These are phyloP conservation scores for Sarocladium strictum DNA, from an alignment of 2,329 filamentous ascomycete genomes.

Conservation along the genomic window DNA sequence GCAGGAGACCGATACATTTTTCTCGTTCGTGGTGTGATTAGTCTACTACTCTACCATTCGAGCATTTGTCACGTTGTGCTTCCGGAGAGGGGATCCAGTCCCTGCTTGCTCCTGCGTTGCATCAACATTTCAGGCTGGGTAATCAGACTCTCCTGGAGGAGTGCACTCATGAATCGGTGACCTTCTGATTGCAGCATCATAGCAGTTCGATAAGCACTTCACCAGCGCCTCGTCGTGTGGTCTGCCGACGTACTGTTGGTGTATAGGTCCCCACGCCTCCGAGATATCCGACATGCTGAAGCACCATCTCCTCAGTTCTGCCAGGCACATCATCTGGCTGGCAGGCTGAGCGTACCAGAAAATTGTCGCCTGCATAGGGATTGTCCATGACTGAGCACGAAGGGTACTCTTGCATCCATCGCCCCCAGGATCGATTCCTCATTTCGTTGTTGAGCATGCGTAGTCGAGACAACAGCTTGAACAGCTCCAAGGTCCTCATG, in stretches of 20 bases:
- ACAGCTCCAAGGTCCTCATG: conserved; percentile 16
- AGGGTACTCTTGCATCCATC: conserved; percentile 22
- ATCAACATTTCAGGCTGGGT: too few species aligned
- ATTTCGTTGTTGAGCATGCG: neutral
- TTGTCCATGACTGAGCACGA: neutral
- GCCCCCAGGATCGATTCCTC: conserved; percentile 20
- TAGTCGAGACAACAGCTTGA: neutral
- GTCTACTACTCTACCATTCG: neutral
- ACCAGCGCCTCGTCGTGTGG: neutral
- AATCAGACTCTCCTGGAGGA: too few species aligned
- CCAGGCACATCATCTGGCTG: neutral
- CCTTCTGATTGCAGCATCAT: too few species aligned
- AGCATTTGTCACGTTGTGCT: neutral
- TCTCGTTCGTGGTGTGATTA: neutral
- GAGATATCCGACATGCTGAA: conserved; percentile 20
- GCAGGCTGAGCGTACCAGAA: neutral
- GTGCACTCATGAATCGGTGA: too few species aligned
- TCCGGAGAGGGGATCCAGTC: too few species aligned
- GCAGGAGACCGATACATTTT: neutral
- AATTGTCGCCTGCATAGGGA: neutral
- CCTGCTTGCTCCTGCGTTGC: too few species aligned
- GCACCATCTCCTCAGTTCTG: conserved; percentile 7
- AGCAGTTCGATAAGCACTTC: neutral
- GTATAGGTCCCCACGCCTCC: conserved; percentile 18
- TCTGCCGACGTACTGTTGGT: neutral